A percentile compares a stretch with the other conserved stretches of the same genome.
These are phyloP conservation scores for Serpula lacrymans DNA, from an alignment of 768 basidiomycete genomes.

Conservation along the genomic window DNA sequence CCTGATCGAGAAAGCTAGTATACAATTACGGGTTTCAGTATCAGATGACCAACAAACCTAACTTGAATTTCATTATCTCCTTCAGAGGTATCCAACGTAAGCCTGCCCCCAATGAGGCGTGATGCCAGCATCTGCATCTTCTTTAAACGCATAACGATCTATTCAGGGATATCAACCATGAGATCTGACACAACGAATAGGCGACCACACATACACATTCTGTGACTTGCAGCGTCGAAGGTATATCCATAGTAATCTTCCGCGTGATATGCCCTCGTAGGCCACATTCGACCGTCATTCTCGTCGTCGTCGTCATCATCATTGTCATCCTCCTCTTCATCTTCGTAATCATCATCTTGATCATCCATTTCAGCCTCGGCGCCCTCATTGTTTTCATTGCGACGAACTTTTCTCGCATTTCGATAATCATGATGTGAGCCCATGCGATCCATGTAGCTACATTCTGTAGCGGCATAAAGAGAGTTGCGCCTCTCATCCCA, in stretches of 20 bases:
- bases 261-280: conserved; percentile 21
- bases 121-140: conserved; percentile 12
- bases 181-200: background rate
- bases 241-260: conserved; percentile 31
- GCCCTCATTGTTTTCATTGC: conserved; percentile 1
- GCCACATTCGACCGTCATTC: conserved; percentile 28
- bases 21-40: too few relatives aligned
- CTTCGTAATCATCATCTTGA: conserved; percentile 1
- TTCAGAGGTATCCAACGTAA: too few relatives aligned
- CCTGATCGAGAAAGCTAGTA: too few relatives aligned
- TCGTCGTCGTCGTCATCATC: conserved; percentile 19
- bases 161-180: background rate
- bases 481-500: conserved; percentile 29
- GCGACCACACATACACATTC: conserved; percentile 27
- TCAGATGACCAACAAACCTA: too few relatives aligned
- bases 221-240: conserved; percentile 34
- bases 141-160: conserved; percentile 21
- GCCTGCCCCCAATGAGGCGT: conserved; percentile 14
- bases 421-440: conserved; percentile 20
- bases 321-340: conserved; percentile 12
- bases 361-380: conserved; percentile 2
- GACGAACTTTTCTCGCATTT: conserved; percentile 16
- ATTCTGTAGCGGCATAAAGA: conserved; percentile 35
- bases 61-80: too few relatives aligned
- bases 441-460: conserved; percentile 24